Percentiles rank a stretch among this genome's conserved stretches.
Evolutionary conservation across 2,329 filamentous ascomycete species (phyloP).

Genomic region (Madurella mycetomatis): DNA sequence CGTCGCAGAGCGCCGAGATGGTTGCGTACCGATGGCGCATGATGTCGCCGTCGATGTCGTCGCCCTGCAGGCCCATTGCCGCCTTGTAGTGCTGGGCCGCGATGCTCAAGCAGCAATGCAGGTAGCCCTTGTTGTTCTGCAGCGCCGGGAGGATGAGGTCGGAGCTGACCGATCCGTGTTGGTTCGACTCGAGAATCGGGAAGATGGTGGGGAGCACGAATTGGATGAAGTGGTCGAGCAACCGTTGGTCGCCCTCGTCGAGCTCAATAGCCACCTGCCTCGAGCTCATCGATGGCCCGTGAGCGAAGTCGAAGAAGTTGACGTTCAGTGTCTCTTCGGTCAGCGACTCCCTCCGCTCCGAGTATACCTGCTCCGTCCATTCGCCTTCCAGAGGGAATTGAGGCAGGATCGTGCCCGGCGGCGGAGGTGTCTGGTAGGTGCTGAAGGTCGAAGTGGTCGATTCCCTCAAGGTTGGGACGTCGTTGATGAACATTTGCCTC

Average conservation of each 20-base stretch:
- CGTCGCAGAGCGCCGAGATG: conserved; percentile 78
- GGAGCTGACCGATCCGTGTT: conserved; percentile 74
- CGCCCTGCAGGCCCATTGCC: conserved; percentile 59
- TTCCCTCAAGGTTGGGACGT: conserved; percentile 78
- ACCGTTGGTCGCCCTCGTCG: conserved; percentile 78
- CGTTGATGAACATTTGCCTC: conserved; percentile 87
- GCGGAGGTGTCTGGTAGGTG: conserved; percentile 78
- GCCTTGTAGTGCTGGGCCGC: conserved; percentile 89
- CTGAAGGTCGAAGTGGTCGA: conserved; percentile 89
- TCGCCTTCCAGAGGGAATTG: conserved; percentile 60
- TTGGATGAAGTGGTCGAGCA: conserved; percentile 87
- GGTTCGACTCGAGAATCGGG: conserved; percentile 85
- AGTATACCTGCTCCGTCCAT: conserved; percentile 67
- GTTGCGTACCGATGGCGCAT: conserved; percentile 87
- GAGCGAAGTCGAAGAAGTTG: conserved; percentile 79
- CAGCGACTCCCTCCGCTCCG: conserved; percentile 64
- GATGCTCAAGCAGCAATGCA: conserved; percentile 93
- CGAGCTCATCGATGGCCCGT: conserved; percentile 58
- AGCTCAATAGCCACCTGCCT: conserved; percentile 73
- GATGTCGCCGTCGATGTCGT: conserved; percentile 83
- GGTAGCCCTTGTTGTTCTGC: conserved; percentile 85
- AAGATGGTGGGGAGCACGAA: conserved; percentile 86
- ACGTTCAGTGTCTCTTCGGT: conserved; percentile 63
- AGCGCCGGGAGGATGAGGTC: conserved; percentile 84
- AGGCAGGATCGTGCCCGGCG: conserved; percentile 61